Base-by-base conservation (phyloP, 768 basidiomycete genomes). In the Lentinula guzmanii region DNA sequence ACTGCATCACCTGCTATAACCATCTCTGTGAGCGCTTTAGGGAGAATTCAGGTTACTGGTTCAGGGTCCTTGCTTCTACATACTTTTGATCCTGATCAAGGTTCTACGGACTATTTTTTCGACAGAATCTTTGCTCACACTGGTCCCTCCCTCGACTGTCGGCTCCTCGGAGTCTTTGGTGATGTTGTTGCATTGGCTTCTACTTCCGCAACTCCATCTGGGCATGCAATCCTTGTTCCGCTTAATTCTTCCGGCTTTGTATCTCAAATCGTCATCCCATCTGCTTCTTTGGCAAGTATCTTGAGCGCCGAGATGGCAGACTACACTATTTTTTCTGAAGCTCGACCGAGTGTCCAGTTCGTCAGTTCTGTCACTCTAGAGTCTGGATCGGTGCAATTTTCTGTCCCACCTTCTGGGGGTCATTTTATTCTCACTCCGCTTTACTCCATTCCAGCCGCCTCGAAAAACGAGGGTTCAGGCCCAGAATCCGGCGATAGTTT, bases 391-490 rank as follows among this genome's bases (percentile, higher is more conserved):
- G 45, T 73, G 34, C 60, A 66, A 15, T 65, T 77, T 59, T 54
- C 65, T 39, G 65, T 70, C 4, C 65, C 65, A 39, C 61, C 67
- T 39, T 58, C 59, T 3, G 73, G 74, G 33, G 72, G 72, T 33
- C 66, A 64, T 11, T 72, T 76, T 39, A 24, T 72, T 45, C 56
- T 75, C 9, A 65, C 68, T 48, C 70, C 74, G 6, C 66, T 70
- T 31, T 65, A 70, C 58, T 51, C 58, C 21, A 63, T 76, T 42
- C 55, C 61, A 21, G 39, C 52, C 54, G 62, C 56, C 45, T 65
- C 65, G 24, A 64, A 31, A 21, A 48, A 37, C 21, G 15, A 60
- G 8, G 33, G 10, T 16, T 28, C 48, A 39, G 56, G 45, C 21
- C 39, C 56, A 28, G 7, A 3, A 11, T 9, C 54, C 5, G 37